Evolutionary conservation across 441 rosid species (phyloP).

Genomic region (Capsella rubella): DNA sequence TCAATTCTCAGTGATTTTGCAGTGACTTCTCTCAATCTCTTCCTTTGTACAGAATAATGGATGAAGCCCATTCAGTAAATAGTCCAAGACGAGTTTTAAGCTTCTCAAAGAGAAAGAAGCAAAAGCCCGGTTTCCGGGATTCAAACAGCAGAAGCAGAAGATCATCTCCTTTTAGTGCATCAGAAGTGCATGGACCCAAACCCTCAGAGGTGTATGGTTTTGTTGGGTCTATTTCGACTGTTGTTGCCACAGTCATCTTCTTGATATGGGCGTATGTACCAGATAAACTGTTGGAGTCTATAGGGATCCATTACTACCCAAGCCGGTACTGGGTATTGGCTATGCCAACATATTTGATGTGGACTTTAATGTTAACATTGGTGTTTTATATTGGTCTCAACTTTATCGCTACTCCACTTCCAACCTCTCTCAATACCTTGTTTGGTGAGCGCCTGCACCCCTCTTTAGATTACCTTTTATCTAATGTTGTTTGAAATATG

Average conservation of each 20-base stretch:
- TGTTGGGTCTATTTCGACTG: constrained; percentile 80
- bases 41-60: constrained; percentile 45
- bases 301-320: constrained; percentile 81
- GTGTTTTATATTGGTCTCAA: constrained; percentile 78
- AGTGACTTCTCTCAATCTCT: neutral
- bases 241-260: constrained; percentile 76
- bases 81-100: constrained; percentile 74
- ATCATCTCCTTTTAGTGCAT: constrained; percentile 47
- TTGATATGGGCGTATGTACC: constrained; percentile 92
- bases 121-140: constrained; percentile 48
- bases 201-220: constrained; percentile 89
- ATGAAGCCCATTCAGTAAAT: constrained; percentile 63
- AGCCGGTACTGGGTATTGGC: constrained; percentile 87
- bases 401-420: constrained; percentile 71
- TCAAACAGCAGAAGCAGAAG: constrained; percentile 51
- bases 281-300: constrained; percentile 66
- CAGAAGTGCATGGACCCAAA: constrained; percentile 75
- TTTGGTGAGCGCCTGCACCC: constrained; percentile 51
- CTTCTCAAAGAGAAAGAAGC: constrained; percentile 48
- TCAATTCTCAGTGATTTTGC: neutral
- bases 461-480: neutral
- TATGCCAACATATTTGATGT: constrained; percentile 67
- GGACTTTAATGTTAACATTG: constrained; percentile 56
- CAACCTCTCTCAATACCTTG: constrained; percentile 63
- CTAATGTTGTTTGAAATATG: too few relatives aligned